A percentile compares a stretch with the other conserved stretches of the same genome.
Conservation (phyloP, 2,329 filamentous ascomycete species). For the Colletotrichum lindemuthianum region DNA sequence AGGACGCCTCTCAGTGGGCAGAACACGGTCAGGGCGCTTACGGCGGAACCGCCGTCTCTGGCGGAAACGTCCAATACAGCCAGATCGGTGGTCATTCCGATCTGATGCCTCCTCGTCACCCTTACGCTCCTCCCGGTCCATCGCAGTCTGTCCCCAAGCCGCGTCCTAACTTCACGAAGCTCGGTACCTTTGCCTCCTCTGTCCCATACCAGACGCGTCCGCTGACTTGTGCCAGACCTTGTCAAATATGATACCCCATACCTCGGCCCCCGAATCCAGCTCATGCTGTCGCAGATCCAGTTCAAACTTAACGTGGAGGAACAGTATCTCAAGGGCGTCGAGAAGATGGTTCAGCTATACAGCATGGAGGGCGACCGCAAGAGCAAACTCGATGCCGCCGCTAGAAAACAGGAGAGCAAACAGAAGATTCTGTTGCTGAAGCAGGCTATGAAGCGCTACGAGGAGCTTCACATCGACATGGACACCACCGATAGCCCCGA, state of each 20-base stretch:
- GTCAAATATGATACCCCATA: slow-evolving; percentile 99
- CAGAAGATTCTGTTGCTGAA: slow-evolving; percentile 97
- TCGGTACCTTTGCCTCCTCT: slow-evolving; percentile 69
- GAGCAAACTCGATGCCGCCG: slow-evolving; percentile 92
- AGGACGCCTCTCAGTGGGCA: slow-evolving; percentile 63
- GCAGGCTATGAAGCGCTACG: slow-evolving; percentile 95
- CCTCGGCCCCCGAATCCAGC: slow-evolving; percentile 95
- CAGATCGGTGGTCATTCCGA: slow-evolving; percentile 73
- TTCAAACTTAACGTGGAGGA: slow-evolving; percentile 99
- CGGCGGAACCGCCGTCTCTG: slow-evolving; percentile 67
- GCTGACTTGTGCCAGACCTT: slow-evolving; percentile 70
- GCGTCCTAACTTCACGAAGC: slow-evolving; percentile 92
- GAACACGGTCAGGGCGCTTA: slow-evolving; percentile 36
- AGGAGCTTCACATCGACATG: slow-evolving; percentile 95
- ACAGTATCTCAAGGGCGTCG: slow-evolving; percentile 97
- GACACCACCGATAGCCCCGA: slow-evolving; percentile 81
- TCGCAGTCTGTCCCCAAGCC: slow-evolving; percentile 75
- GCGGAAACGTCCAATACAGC: slow-evolving; percentile 66
- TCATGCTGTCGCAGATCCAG: slow-evolving; percentile 98
- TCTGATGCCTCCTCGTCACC: slow-evolving; percentile 83
- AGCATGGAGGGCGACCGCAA: slow-evolving; percentile 97
- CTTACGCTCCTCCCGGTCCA: slow-evolving; percentile 79
- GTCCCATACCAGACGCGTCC: not conserved
- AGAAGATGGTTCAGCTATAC: slow-evolving; percentile 99
- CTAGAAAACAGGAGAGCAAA: slow-evolving; percentile 90